Evolutionary conservation across 2,329 filamentous ascomycete species (phyloP).

Genomic region (Pseudocercospora crystallina): DNA sequence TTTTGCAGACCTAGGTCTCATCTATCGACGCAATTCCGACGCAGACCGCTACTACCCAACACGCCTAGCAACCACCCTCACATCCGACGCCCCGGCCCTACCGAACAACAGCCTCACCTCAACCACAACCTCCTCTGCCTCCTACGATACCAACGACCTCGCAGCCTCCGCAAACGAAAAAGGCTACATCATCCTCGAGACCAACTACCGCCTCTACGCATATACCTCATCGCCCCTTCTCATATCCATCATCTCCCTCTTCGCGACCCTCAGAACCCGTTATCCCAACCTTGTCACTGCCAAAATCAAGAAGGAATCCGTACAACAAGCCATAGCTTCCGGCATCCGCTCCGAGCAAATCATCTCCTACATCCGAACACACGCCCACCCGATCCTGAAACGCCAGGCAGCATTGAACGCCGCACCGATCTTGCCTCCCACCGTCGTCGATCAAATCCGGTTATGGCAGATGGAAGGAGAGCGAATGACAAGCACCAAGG

Average conservation of each 20-base stretch:
- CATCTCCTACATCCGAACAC: conserved; percentile 84
- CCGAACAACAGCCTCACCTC: conserved; percentile 66
- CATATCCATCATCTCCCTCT: conserved; percentile 89
- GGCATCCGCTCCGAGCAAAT: conserved; percentile 63
- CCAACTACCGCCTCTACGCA: conserved; percentile 95
- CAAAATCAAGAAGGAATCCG: conserved; percentile 82
- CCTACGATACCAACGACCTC: conserved; percentile 23
- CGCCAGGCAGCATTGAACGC: conserved; percentile 47
- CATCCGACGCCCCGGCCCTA: conserved; percentile 70
- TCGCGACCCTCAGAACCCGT: conserved; percentile 81
- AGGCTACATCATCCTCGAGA: conserved; percentile 94
- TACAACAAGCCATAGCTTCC: conserved; percentile 80
- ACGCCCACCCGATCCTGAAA: conserved; percentile 93
- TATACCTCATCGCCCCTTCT: conserved; percentile 93
- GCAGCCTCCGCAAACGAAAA: conserved; percentile 49
- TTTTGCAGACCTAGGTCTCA: conserved; percentile 86
- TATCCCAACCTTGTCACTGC: conserved; percentile 94
- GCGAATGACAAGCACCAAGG: conserved; percentile 78
- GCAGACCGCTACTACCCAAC: conserved; percentile 76
- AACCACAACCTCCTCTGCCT: conserved; percentile 54
- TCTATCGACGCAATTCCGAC: conserved; percentile 60
- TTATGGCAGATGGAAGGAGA: conserved; percentile 98
- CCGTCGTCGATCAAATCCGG: conserved; percentile 94
- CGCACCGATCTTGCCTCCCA: conserved; percentile 81
- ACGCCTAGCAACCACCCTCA: conserved; percentile 88